Base-by-base conservation (phyloP, 768 basidiomycete species). In the Phaffia tasmanica region DNA sequence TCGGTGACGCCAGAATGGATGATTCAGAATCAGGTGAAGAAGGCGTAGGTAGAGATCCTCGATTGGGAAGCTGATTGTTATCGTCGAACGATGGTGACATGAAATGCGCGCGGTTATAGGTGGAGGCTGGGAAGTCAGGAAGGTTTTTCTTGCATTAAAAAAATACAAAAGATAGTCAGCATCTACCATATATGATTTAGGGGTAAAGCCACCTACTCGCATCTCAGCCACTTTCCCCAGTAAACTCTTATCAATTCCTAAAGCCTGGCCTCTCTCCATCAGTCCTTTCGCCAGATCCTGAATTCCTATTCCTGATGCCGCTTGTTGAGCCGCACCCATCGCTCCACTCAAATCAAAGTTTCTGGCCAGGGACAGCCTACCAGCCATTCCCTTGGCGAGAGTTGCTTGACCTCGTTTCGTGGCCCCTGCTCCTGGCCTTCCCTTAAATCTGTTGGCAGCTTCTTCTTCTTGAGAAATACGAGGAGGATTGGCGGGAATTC, bases 321-420 rank as follows among this genome's bases (percentile, higher is more conserved):
- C 48, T 19, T 42, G 46, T 21, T 61, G 59, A 14, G 59, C 59
- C 7, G 59, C 59, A 1, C 46, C 59, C 4, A 61, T 49, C 8
- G 59, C 59, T 23, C 46, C 59, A 16, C 59, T 49, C 19, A 61
- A 21, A 11, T 42, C 50, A 42, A 61, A 29, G 46, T 61, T 61
- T 32, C 50, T 50, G n/a, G 65, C 35, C n/a, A 53, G 32, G 7
- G 46, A 4, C 18, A 61, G 47, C 9, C 47, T 48, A 18, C 27
- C 51, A 11, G 68, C 62, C 54, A 63, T 11, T 14, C 60, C 65
- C 21, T 75, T 89, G 89, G 68, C 89, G 86, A n/a, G 87, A 86
- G 32, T 89, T 77, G 68, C 82, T 86, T 77, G 89, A 88, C 30
- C 87, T 84, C 23, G 83, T 80, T 74, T 90, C 87, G 68, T 88